Base-by-base conservation (phyloP, 2,329 filamentous ascomycete species). In the Epichloe aotearoae region DNA sequence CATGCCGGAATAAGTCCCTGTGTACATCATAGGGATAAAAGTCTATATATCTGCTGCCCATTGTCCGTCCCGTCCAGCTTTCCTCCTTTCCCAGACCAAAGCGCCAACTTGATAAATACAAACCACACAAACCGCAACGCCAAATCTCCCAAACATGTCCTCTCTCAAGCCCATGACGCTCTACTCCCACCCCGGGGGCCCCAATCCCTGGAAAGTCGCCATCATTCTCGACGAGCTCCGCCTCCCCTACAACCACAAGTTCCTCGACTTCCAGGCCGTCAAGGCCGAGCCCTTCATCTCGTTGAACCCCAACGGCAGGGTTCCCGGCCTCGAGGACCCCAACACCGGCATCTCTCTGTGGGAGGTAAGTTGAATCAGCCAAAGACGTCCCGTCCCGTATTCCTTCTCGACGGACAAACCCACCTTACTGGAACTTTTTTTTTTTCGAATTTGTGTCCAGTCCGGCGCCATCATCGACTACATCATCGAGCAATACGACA, bases 391-490 rank as follows among this genome's bases (percentile, higher is more conserved):
- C 19, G 19, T 19, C 19, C 19, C n/a, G n/a, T n/a, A n/a, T n/a
- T n/a, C n/a, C n/a, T n/a, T 20, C 19, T 20, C 19, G 19, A 20
- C n/a, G n/a, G n/a, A n/a, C n/a, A n/a, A n/a, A n/a, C n/a, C 19
- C 19, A 19, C 19, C 19, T 19, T 30, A 1, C 8, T 30, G 1
- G 10, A 3, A 30, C 26, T 30, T 3, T 10, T n/a, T n/a, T n/a
- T n/a, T n/a, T n/a, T n/a, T n/a, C n/a, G n/a, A n/a, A n/a, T n/a
- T n/a, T 23, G 20, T 23, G 6, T 26, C 26, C 36, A 56, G 56
- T 57, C 55, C 12, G 55, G 58, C 40, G 59, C 58, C 20, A 59
- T 60, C 43, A 57, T 59, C 26, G 55, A 57, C 38, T 61, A 60
- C 44, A 50, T 61, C n/a, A 50, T 59, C 10, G 54, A 60, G 8